Evolutionary conservation across 2,329 filamentous ascomycete genomes (phyloP).

Genomic region (Xylaria polymorpha): DNA sequence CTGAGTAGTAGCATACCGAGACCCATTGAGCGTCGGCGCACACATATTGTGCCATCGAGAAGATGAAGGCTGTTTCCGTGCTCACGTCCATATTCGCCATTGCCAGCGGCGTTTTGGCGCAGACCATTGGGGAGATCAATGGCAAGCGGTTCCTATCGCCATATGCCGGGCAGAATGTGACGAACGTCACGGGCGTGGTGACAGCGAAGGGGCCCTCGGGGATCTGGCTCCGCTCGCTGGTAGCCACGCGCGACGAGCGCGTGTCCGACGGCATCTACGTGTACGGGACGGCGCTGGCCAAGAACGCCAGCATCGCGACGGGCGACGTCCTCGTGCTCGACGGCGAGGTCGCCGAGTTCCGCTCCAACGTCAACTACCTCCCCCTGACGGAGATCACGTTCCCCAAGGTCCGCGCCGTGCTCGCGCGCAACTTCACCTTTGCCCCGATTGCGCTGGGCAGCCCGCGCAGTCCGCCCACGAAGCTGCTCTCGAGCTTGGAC

Average conservation of each 20-base stretch:
- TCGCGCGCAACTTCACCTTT: conserved; percentile 66
- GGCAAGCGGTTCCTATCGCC: conserved; percentile 73
- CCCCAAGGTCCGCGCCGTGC: conserved; percentile 64
- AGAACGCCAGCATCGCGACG: conserved; percentile 61
- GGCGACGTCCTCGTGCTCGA: conserved; percentile 72
- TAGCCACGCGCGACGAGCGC: conserved; percentile 63
- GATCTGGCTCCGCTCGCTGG: conserved; percentile 72
- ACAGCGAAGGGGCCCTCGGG: conserved; percentile 72
- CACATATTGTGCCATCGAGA: conserved; percentile 7
- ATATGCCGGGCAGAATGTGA: conserved; percentile 65
- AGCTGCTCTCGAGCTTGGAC: conserved; percentile 71
- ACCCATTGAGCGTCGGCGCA: neutral
- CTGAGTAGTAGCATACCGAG: neutral
- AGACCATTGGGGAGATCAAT: conserved; percentile 72
- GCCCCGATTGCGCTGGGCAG: conserved; percentile 70
- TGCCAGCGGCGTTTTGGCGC: conserved; percentile 31
- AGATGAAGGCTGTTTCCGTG: conserved; percentile 21
- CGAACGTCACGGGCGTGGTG: conserved; percentile 70
- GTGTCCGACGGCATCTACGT: conserved; percentile 76
- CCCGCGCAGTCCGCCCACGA: conserved; percentile 67
- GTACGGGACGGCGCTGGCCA: conserved; percentile 63
- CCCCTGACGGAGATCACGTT: conserved; percentile 72
- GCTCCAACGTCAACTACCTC: conserved; percentile 66
- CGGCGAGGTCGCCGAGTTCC: conserved; percentile 68
- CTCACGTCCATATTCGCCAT: conserved; percentile 51